These are phyloP conservation scores for Colletotrichum viniferum DNA, from an alignment of 2,329 filamentous ascomycete species.

Conservation along the genomic window DNA sequence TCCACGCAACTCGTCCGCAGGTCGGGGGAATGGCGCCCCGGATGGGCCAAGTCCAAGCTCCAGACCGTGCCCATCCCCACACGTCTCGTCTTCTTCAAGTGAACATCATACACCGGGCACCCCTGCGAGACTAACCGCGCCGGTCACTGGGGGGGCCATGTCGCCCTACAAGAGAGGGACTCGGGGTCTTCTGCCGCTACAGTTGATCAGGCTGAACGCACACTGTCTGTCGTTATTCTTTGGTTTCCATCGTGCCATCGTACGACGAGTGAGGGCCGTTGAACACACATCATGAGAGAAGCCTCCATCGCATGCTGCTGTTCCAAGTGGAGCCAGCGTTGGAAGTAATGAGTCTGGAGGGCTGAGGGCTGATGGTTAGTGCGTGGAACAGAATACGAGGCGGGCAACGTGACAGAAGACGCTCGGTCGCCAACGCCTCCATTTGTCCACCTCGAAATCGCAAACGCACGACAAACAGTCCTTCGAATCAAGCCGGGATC, in stretches of 20 bases:
- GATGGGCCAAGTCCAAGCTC: constrained; percentile 8
- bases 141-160: not conserved
- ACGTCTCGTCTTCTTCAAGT: constrained; percentile 16
- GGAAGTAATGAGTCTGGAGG: not conserved
- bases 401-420: not conserved
- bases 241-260: not conserved
- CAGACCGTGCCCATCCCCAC: constrained; percentile 18
- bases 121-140: constrained; percentile 9
- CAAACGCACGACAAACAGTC: not conserved
- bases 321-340: not conserved
- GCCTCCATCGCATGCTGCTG: not conserved
- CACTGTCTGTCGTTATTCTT: not conserved
- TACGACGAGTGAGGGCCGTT: not conserved
- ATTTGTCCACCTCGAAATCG: not conserved
- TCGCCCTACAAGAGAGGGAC: not conserved
- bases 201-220: not conserved
- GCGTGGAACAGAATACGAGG: not conserved
- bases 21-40: constrained; percentile 5
- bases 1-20: not conserved
- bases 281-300: not conserved
- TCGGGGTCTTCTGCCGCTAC: not conserved
- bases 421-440: not conserved
- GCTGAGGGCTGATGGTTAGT: not conserved
- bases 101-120: not conserved
- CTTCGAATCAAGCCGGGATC: not conserved